Conservation (phyloP, 2,329 filamentous ascomycete species). For the Beauveria sp. region DNA sequence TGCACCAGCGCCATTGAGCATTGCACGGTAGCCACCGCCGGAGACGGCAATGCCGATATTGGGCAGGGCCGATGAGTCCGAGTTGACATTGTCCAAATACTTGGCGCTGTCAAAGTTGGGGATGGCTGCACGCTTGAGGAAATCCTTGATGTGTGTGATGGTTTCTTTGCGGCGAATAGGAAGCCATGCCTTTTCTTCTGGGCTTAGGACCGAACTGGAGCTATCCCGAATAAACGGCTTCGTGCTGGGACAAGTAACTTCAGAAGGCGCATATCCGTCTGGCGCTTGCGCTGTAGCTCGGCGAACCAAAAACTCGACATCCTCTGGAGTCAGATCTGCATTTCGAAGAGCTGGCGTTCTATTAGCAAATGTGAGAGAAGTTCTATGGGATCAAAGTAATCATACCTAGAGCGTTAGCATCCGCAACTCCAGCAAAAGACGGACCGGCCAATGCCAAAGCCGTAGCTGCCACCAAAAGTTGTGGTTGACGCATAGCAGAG, state of each 20-base stretch:
- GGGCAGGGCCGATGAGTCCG: conserved; percentile 30
- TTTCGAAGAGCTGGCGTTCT: not conserved
- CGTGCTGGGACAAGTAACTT: conserved; percentile 60
- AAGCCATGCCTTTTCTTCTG: conserved; percentile 68
- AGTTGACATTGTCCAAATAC: conserved; percentile 50
- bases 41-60: conserved; percentile 70
- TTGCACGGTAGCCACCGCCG: conserved; percentile 79
- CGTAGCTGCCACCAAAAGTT: conserved; percentile 3
- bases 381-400: too few species aligned
- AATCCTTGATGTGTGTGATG: conserved; percentile 63
- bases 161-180: conserved; percentile 63
- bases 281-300: conserved; percentile 20
- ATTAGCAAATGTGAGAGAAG: not conserved
- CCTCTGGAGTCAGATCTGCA: not conserved
- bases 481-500: conserved; percentile 4
- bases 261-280: conserved; percentile 60
- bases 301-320: conserved; percentile 8
- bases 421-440: not conserved
- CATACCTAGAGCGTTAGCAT: not conserved
- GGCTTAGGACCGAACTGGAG: conserved; percentile 51
- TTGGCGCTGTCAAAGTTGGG: conserved; percentile 64
- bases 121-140: conserved; percentile 66
- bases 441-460: not conserved
- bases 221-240: conserved; percentile 57
- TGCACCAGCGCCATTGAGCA: conserved; percentile 75